Percentiles rank a stretch among this genome's conserved stretches.
Conservation (phyloP, 2,329 filamentous ascomycete genomes). For the Lachnellula arida region DNA sequence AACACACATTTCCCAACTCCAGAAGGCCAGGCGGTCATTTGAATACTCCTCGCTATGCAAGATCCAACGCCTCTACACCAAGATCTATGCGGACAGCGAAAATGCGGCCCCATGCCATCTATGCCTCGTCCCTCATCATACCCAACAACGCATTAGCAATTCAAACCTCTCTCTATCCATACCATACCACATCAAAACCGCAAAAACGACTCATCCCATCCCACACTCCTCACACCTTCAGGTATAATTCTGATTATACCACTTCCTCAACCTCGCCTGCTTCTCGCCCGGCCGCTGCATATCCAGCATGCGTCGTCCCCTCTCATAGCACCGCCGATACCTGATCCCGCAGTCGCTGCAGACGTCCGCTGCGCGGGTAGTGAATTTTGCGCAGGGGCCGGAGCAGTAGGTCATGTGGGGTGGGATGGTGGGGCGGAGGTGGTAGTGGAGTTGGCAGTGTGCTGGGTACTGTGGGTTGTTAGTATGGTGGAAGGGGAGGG, state of each 20-base stretch:
- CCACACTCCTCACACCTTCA: background rate
- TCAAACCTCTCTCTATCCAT: background rate
- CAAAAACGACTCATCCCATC: background rate
- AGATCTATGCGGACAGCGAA: background rate
- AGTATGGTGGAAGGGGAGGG: too few relatives aligned
- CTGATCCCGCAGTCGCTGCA: background rate
- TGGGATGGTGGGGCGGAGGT: conserved; percentile 21
- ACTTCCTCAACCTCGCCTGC: background rate
- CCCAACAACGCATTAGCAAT: background rate
- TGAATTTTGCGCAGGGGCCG: conserved; percentile 8
- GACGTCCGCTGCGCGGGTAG: background rate
- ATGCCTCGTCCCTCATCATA: background rate
- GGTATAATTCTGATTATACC: background rate
- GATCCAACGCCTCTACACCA: too few relatives aligned
- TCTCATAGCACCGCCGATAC: background rate
- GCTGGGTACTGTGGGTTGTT: conserved; percentile 12
- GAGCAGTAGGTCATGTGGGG: conserved; percentile 14
- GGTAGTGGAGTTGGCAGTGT: conserved; percentile 28
- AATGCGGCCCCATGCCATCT: background rate
- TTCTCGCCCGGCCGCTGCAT: background rate
- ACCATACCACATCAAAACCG: too few relatives aligned
- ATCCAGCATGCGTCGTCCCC: background rate
- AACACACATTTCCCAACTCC: too few relatives aligned
- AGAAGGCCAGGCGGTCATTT: too few relatives aligned
- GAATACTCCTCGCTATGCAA: too few relatives aligned